These are phyloP conservation scores for Lineolata rhizophorae DNA, from an alignment of 495 filamentous ascomycete genomes.

Conservation along the genomic window DNA sequence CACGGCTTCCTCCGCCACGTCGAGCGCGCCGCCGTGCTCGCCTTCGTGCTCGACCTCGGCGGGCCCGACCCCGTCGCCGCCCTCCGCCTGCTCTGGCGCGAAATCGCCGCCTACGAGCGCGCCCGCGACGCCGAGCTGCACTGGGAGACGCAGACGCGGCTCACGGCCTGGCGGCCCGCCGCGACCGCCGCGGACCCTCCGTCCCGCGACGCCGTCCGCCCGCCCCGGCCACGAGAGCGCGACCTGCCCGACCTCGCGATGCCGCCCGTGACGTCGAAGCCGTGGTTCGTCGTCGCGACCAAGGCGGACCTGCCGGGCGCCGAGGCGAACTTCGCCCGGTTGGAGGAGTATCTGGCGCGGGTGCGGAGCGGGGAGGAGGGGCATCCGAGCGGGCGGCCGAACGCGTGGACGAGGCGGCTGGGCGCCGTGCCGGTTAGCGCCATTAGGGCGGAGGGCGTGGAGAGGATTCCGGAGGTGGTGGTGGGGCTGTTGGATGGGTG, in stretches of 20 bases:
- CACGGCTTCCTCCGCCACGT: slow-evolving; percentile 85
- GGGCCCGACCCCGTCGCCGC: slow-evolving; percentile 56
- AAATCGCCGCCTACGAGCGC: slow-evolving; percentile 69
- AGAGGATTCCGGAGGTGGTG: slow-evolving; percentile 54
- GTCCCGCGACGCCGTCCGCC: background rate
- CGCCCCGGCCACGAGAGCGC: slow-evolving; percentile 1
- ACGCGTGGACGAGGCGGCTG: slow-evolving; percentile 43
- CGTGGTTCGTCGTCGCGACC: slow-evolving; percentile 93
- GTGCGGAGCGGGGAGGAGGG: slow-evolving; percentile 32
- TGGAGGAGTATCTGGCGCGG: slow-evolving; percentile 44
- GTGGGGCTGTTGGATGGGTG: slow-evolving; percentile 54
- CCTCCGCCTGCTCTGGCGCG: slow-evolving; percentile 65
- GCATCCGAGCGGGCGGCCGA: slow-evolving; percentile 48
- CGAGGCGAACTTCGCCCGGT: slow-evolving; percentile 44
- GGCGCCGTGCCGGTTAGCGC: slow-evolving; percentile 70
- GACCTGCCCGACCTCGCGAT: slow-evolving; percentile 14
- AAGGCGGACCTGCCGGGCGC: slow-evolving; percentile 75
- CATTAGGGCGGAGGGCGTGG: slow-evolving; percentile 61
- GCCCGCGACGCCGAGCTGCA: slow-evolving; percentile 37
- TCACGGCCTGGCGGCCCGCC: slow-evolving; percentile 7
- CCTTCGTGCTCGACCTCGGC: slow-evolving; percentile 79
- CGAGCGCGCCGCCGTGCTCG: slow-evolving; percentile 76
- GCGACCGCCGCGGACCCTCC: background rate
- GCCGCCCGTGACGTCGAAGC: slow-evolving; percentile 60
- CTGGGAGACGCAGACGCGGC: slow-evolving; percentile 23